Conservation (phyloP, 139 green algal genomes). For the Chlamydomonas sp. region DNA sequence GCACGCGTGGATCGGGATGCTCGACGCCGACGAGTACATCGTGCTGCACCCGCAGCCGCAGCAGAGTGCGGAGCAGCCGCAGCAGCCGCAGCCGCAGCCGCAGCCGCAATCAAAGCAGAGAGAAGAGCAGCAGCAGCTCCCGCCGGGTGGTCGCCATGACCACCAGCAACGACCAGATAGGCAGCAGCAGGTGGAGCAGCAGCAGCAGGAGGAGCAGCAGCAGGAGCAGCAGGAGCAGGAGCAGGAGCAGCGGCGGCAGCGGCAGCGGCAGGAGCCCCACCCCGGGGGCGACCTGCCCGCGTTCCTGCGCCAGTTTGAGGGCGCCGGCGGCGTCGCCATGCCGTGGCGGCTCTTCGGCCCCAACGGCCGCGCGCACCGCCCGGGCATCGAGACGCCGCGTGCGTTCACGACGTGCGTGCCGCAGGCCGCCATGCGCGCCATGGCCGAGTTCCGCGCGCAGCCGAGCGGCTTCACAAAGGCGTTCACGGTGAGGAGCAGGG, state of each 20-base stretch:
- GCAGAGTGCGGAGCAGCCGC: no score
- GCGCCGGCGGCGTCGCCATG: background rate
- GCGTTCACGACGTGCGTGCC: constrained; percentile 6
- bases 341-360: constrained; percentile 14
- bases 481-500: constrained; percentile 5
- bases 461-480: constrained; percentile 10
- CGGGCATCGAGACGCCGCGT: background rate
- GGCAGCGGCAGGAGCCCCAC: background rate
- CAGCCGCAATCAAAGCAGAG: no score
- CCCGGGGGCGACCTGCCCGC: background rate
- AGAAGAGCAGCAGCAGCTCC: no score
- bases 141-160: background rate
- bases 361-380: background rate
- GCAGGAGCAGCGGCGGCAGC: no score
- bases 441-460: background rate
- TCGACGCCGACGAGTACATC: constrained; percentile 14
- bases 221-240: no score
- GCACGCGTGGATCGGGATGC: constrained; percentile 13
- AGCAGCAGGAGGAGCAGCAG: no score
- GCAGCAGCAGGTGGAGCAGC: no score
- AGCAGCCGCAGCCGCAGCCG: no score
- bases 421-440: background rate
- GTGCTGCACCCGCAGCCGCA: background rate
- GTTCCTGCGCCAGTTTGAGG: constrained; percentile 6
- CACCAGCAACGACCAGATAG: constrained; percentile 1